phyloP scores from a whole-genome alignment of 768 basidiomycete species.

The Tricholoma terreum region DNA sequence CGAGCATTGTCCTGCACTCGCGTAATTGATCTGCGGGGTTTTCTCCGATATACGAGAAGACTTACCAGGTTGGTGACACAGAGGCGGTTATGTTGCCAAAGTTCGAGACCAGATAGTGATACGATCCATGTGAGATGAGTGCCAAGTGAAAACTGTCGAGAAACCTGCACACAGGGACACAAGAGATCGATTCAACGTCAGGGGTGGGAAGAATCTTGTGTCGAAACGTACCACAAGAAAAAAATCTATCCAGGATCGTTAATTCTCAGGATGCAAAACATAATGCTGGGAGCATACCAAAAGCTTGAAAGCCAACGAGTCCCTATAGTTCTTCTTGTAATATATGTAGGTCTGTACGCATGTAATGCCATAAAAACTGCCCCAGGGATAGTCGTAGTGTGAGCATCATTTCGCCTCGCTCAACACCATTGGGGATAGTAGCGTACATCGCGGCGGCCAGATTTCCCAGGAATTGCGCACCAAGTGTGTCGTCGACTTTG shows the following conservation, averaged over 20 bases:
- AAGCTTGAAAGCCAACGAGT: constrained; percentile 6
- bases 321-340: constrained; percentile 4
- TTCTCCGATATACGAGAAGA: not conserved
- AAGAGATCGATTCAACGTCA: not conserved
- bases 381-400: not conserved
- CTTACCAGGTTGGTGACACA: not conserved
- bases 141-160: constrained; percentile 15
- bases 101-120: constrained; percentile 13
- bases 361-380: constrained; percentile 28
- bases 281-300: constrained; percentile 1
- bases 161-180: constrained; percentile 4
- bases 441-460: constrained; percentile 4
- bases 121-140: constrained; percentile 11
- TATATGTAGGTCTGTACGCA: constrained; percentile 16
- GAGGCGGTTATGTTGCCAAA: constrained; percentile 8
- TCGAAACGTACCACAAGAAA: constrained; percentile 10
- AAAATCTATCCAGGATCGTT: constrained; percentile 5
- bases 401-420: not conserved
- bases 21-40: not conserved
- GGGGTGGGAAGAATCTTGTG: not conserved
- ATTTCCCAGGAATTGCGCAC: constrained; percentile 1
- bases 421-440: not conserved
- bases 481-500: not conserved
- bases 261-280: not conserved
- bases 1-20: not conserved